Base-by-base conservation (phyloP, 306 rosid species). In the Delonix regia region DNA sequence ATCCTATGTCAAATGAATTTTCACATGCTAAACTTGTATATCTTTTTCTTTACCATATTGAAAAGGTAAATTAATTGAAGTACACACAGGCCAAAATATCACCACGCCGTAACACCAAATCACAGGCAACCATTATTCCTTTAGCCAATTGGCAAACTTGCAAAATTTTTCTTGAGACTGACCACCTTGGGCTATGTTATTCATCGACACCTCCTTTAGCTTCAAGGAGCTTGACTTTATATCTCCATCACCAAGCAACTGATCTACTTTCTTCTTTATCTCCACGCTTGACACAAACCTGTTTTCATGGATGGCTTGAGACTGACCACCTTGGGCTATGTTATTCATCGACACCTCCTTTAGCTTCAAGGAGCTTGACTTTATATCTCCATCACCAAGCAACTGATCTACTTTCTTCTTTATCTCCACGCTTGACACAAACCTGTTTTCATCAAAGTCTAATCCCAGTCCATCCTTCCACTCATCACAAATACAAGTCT, bases 391-490 rank as follows among this genome's bases (percentile, higher is more conserved):
- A 30, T 63, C 71, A 13, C 71, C 13, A 9, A 83, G 73, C 10
- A 83, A 34, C 5, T 67, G 60, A 10, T 83, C 83, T 4, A 73
- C 62, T 36, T 74, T 78, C 36, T 30, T 66, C 19, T n/a, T 72
- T 33, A 83, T 57, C 75, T 78, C 86, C 45, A 7, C 74, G 12
- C 11, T 7, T 5, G 47, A 56, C 6, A 83, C 19, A 11, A 66
- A 6, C 19, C 83, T 73, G 2, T 47, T 66, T 4, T 25, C 76
- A 19, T 67, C 69, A 15, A 11, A 19, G 4, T 72, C 77, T 2
- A 83, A 59, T 18, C 55, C 62, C 41, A 73, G 1, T 7, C 86
- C 86, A 1, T 59, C 80, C 34, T 67, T 73, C 80, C 83, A 83
- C 3, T 44, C 39, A 59, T 78, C 78, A 22, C 77, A 60, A 24